Percentiles rank a stretch among this genome's conserved stretches.
phyloP scores from a whole-genome alignment of 1,139 yeast genomes.

The Diutina ranongensis region DNA sequence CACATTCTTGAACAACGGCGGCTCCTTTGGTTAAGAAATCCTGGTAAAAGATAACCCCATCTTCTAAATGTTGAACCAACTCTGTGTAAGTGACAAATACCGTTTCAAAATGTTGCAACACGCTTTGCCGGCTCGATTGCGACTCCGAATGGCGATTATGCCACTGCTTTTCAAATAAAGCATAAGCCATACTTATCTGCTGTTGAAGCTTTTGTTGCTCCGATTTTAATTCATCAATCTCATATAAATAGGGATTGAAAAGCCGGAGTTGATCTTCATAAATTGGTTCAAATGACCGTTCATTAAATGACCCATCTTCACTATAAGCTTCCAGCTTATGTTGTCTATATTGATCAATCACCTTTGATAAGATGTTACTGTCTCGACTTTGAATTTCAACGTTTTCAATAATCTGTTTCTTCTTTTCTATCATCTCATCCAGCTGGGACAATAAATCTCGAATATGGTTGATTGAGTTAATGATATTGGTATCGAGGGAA shows the following conservation, averaged over 20 bases:
- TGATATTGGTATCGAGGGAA: not conserved
- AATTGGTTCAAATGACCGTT: slow-evolving; percentile 19
- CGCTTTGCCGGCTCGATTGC: slow-evolving; percentile 30
- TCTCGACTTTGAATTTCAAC: slow-evolving; percentile 35
- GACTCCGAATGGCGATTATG: slow-evolving; percentile 14
- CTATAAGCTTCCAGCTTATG: slow-evolving; percentile 12
- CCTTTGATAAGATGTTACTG: slow-evolving; percentile 38
- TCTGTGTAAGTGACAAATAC: slow-evolving; percentile 45
- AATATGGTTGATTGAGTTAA: slow-evolving; percentile 24
- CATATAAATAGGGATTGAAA: slow-evolving; percentile 30
- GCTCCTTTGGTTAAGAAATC: slow-evolving; percentile 44
- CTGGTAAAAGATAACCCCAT: slow-evolving; percentile 62
- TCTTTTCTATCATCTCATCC: slow-evolving; percentile 16
- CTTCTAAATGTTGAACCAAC: slow-evolving; percentile 46
- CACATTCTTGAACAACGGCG: slow-evolving; percentile 38
- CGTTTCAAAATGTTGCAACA: slow-evolving; percentile 42
- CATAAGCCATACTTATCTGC: slow-evolving; percentile 30
- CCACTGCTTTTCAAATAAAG: slow-evolving; percentile 18
- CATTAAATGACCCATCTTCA: slow-evolving; percentile 15
- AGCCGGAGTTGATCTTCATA: slow-evolving; percentile 27
- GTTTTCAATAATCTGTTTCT: slow-evolving; percentile 29
- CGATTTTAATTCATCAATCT: slow-evolving; percentile 24
- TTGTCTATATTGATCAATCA: slow-evolving; percentile 26
- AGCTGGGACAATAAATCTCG: slow-evolving; percentile 25
- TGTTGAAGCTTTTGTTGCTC: slow-evolving; percentile 33